phyloP scores from a whole-genome alignment of 2,329 filamentous ascomycete species.

The Phyllosticta capitalensis region DNA sequence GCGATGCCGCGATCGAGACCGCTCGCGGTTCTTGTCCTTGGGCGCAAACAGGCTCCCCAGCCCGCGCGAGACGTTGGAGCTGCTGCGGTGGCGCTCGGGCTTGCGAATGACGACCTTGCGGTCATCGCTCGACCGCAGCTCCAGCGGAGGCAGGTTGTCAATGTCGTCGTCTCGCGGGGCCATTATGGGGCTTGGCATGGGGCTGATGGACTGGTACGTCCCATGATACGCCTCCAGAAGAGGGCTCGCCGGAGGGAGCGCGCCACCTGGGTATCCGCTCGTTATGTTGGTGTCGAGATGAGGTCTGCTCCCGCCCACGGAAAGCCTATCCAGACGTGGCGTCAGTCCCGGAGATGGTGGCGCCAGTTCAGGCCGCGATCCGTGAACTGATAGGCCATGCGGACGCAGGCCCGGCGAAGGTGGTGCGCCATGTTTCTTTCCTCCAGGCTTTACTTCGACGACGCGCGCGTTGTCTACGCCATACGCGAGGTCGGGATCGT shows the following conservation, averaged over 20 bases:
- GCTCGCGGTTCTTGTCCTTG: slow-evolving; percentile 22
- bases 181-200: slow-evolving; percentile 75
- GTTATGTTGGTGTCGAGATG: slow-evolving; percentile 29
- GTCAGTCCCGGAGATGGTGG: slow-evolving; percentile 22
- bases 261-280: slow-evolving; percentile 20
- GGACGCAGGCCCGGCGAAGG: slow-evolving; percentile 25
- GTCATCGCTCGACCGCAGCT: slow-evolving; percentile 21
- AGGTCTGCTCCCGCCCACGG: slow-evolving; percentile 37
- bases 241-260: slow-evolving; percentile 63
- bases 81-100: slow-evolving; percentile 10
- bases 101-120: not conserved
- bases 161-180: slow-evolving; percentile 47
- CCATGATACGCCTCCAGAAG: slow-evolving; percentile 86
- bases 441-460: slow-evolving; percentile 35
- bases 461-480: slow-evolving; percentile 19
- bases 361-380: slow-evolving; percentile 7
- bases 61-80: slow-evolving; percentile 19
- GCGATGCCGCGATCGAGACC: slow-evolving; percentile 10
- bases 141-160: slow-evolving; percentile 31
- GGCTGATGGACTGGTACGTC: slow-evolving; percentile 88
- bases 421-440: slow-evolving; percentile 20
- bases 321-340: slow-evolving; percentile 37
- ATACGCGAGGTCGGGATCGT: slow-evolving; percentile 16
- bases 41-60: slow-evolving; percentile 22
- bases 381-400: slow-evolving; percentile 22